These are phyloP conservation scores for Vitis rotundifolia DNA, from an alignment of 164 flowering plant species.

Conservation along the genomic window DNA sequence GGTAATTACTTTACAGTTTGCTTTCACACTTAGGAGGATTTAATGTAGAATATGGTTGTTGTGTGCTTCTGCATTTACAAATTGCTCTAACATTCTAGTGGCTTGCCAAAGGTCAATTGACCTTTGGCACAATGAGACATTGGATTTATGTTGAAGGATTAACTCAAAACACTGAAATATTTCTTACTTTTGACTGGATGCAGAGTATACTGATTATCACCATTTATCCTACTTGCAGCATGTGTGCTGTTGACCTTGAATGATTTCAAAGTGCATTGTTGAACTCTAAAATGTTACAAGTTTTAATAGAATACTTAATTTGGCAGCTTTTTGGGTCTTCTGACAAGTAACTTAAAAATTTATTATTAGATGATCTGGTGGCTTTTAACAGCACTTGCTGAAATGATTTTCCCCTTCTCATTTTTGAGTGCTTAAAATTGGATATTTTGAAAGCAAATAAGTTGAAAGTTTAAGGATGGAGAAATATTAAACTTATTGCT, in stretches of 20 bases:
- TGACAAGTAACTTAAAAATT: no score
- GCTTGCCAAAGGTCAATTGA: no score
- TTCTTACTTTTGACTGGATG: not conserved
- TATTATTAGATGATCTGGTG: no score
- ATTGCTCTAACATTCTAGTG: no score
- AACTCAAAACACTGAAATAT: not conserved
- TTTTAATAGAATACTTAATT: not conserved
- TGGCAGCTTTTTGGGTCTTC: not conserved
- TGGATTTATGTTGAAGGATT: not conserved
- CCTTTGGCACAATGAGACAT: not conserved
- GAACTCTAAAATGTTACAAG: not conserved
- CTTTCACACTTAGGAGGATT: not conserved
- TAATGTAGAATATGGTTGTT: not conserved
- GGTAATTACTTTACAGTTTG: constrained; percentile 56
- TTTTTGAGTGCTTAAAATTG: no score
- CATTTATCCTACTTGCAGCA: not conserved
- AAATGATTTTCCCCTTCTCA: no score
- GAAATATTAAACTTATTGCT: no score
- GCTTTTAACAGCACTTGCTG: no score
- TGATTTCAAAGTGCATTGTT: not conserved
- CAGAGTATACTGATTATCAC: not conserved
- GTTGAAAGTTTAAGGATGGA: no score
- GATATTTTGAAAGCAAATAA: no score
- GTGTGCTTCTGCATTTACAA: not conserved
- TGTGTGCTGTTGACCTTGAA: not conserved